Base-by-base conservation (phyloP, 1,284 basidiomycete species). In the Ustilago loliicola region DNA sequence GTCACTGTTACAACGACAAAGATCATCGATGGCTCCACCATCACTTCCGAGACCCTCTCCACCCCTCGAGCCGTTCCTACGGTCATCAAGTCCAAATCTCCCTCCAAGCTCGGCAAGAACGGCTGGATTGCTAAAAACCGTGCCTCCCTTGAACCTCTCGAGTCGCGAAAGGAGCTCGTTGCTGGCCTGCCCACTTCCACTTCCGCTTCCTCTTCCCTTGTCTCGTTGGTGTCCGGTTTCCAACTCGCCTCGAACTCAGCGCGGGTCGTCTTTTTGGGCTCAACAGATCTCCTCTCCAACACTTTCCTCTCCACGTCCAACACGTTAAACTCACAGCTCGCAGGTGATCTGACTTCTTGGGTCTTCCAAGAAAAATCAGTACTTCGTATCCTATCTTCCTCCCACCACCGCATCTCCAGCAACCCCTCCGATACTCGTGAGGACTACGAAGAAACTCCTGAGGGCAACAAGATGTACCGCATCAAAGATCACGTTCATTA, bases 291-390 rank as follows among this genome's bases (percentile, higher is more conserved):
- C 69, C 93, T 98, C 86, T 91, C 90, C 23, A 87, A 90, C 47
- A 55, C 50, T 1, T 64, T 74, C 48, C 50, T 79, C 47, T 54
- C 52, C 0, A 52, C 57, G 17, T 3, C 63, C 2, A 19, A 48
- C 19, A 87, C 89, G 15, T 88, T 92, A 15, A 98, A 98, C 86
- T 87, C 88, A 17, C 90, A 90, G 50, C 92, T 98, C 66, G 89
- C 89, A 3, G 87, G 89, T 53, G 94, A 96, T 80, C 87, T 98
- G 57, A 90, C 92, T 2, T 90, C 91, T 21, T 99, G 96, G 96
- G 90, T 92, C 1, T 97, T 98, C 91, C 93, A 96, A 83, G 93
- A 97, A 87, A 90, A 90, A 0, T 89, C 91, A 6, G 93, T 94
- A 8, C 88, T 97, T 55, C 91, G 94, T 29, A 91, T 98, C 68